A percentile compares a stretch with the other conserved stretches of the same genome.
These are phyloP conservation scores for Mycena sp. DNA, from an alignment of 1,284 basidiomycete genomes.

Conservation along the genomic window DNA sequence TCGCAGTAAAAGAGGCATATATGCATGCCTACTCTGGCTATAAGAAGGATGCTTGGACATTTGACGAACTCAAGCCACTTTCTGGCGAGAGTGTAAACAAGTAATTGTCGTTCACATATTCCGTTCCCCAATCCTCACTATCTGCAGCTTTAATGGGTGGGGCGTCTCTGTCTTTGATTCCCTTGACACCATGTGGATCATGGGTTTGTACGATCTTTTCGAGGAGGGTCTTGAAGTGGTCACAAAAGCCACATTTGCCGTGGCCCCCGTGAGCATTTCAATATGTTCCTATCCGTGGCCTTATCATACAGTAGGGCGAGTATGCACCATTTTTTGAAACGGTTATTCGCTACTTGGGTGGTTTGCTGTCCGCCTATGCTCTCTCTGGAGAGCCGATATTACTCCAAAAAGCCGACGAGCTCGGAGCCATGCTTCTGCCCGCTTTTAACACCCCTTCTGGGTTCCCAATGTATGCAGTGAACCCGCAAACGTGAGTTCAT, in stretches of 20 bases:
- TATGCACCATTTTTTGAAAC: constrained; percentile 79
- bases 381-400: constrained; percentile 68
- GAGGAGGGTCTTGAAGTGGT: constrained; percentile 56
- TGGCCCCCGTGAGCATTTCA: no score
- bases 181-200: constrained; percentile 81
- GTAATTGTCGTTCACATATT: background rate
- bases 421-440: constrained; percentile 60
- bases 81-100: constrained; percentile 25
- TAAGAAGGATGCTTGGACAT: constrained; percentile 23
- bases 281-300: no score
- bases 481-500: constrained; percentile 46
- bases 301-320: no score
- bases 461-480: constrained; percentile 61
- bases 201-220: constrained; percentile 59
- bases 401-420: constrained; percentile 63
- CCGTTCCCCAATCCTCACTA: background rate
- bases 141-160: constrained; percentile 53
- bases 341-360: constrained; percentile 81
- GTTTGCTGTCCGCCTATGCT: constrained; percentile 78
- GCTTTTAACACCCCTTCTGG: constrained; percentile 64
- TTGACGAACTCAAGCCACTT: constrained; percentile 26
- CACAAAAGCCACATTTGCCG: constrained; percentile 11
- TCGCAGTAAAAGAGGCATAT: constrained; percentile 21
- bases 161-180: constrained; percentile 76
- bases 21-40: constrained; percentile 28